Evolutionary conservation across 1,139 yeast genomes (phyloP).

Genomic region (Lodderomyces metapsilosis): DNA sequence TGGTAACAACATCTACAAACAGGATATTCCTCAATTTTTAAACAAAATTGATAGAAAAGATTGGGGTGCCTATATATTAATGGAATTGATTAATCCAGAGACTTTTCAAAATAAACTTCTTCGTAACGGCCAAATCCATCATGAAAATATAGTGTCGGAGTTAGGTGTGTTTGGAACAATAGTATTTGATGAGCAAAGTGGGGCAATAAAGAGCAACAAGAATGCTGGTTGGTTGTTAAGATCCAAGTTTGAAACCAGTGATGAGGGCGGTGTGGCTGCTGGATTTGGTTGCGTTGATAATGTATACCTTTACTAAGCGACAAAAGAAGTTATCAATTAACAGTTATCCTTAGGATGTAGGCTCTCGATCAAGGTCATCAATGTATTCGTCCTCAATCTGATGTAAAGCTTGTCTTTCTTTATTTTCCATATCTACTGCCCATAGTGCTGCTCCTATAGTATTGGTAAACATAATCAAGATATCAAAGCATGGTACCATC

Average conservation of each 20-base stretch:
- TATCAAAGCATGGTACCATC: constrained; percentile 57
- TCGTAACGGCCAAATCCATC: constrained; percentile 58
- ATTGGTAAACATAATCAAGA: constrained; percentile 65
- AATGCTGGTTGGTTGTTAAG: constrained; percentile 84
- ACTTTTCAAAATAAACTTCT: constrained; percentile 64
- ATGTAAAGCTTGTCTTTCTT: background rate
- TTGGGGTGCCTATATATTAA: constrained; percentile 89
- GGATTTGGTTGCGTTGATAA: constrained; percentile 97
- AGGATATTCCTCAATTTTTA: constrained; percentile 76
- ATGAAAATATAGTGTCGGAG: constrained; percentile 80
- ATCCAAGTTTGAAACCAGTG: constrained; percentile 80
- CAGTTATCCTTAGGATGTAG: background rate
- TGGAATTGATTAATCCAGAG: constrained; percentile 89
- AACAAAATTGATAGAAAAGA: constrained; percentile 58
- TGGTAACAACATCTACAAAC: constrained; percentile 88
- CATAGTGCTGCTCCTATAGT: constrained; percentile 73
- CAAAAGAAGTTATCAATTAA: background rate
- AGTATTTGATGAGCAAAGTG: constrained; percentile 64
- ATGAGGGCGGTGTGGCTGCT: constrained; percentile 99
- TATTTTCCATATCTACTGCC: constrained; percentile 44
- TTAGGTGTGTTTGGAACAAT: constrained; percentile 87
- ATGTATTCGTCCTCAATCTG: background rate
- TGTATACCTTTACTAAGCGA: constrained; percentile 40
- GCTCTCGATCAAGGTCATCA: background rate
- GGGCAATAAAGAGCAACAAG: constrained; percentile 58